Evolutionary conservation across 129 eudicot species (phyloP), one percentile per base, ranked within the genome.

Genomic region (Lactuca saligna): DNA sequence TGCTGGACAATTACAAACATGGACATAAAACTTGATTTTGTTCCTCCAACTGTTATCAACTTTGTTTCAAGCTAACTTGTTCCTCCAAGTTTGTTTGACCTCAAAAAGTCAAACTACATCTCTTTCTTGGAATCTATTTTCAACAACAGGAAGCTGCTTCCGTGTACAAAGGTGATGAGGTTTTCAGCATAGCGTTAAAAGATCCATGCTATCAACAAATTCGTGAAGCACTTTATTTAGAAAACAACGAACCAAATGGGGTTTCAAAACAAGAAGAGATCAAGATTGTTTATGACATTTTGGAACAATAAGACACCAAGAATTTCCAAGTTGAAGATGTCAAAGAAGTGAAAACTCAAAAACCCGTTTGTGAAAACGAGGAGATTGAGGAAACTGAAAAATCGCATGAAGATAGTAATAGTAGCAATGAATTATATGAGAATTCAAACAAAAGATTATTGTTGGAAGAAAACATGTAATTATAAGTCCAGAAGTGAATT

Each of bases 41-140:
- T 93, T 67, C 99, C 97, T 67, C 97, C 99, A 16, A 71, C 96
- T 51, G 68, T 93, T 33, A 93, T 93, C 65, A 93, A 93, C 82
- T 93, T 93, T 50, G 68, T 89, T 65, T 79, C 99, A n/a, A 83
- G 99, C 75, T 97, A 93, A 82, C 79, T 93, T 72, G 56, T 68
- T 59, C 79, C 69, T 20, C 20, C 20, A 20, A 20, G 20, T 20
- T 20, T 20, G 1, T 20, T 20, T 20, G 20, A 20, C 20, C 20
- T 20, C 20, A 20, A 20, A 20, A 20, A 20, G 20, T 20, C 20
- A 20, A 20, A 20, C 20, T 20, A 20, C 20, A 20, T 20, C 20
- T 20, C 20, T 20, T 20, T 20, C 20, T 20, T 20, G 20, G 20
- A 10, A 59, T 16, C 33, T 50, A 69, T 54, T 60, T 56, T 55